phyloP scores from a whole-genome alignment of 208 protist species.

The Giardia muris region DNA sequence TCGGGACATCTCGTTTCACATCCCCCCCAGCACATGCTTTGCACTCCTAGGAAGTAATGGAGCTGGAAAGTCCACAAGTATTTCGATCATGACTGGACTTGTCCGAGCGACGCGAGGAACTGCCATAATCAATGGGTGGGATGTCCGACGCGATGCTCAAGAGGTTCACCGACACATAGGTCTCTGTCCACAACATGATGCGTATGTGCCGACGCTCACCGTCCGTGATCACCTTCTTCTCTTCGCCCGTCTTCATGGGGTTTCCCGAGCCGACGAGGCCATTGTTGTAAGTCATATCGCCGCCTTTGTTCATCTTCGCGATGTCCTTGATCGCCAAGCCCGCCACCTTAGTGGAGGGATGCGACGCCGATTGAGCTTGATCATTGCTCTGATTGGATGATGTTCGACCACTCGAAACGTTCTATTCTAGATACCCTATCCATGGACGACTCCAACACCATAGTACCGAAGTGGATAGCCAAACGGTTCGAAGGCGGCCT shows the following conservation, averaged over 20 bases:
- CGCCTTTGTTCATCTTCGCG: not conserved
- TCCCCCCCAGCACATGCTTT: constrained; percentile 30
- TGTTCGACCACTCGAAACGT: too few relatives aligned
- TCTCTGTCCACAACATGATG: constrained; percentile 16
- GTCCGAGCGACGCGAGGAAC: not conserved
- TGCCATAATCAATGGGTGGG: not conserved
- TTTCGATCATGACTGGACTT: constrained; percentile 32
- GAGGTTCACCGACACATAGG: not conserved
- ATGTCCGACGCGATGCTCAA: not conserved
- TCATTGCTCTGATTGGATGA: constrained; percentile 48
- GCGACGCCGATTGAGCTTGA: constrained; percentile 53
- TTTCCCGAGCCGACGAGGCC: not conserved
- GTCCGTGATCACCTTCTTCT: constrained; percentile 20
- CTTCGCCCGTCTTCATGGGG: constrained; percentile 11
- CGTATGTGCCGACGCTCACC: constrained; percentile 2
- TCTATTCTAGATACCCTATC: too few relatives aligned
- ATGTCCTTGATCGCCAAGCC: not conserved
- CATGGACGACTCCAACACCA: too few relatives aligned
- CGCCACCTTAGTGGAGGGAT: constrained; percentile 50
- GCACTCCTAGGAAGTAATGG: constrained; percentile 47
- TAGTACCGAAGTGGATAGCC: constrained; percentile 16
- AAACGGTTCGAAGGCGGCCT: not conserved
- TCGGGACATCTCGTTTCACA: constrained; percentile 14
- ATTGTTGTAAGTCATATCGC: not conserved
- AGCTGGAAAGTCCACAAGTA: constrained; percentile 48